A percentile compares a stretch with the other conserved stretches of the same genome.
These are phyloP conservation scores for Nakaseomyces sp. DNA, from an alignment of 1,139 yeast species.

Conservation along the genomic window DNA sequence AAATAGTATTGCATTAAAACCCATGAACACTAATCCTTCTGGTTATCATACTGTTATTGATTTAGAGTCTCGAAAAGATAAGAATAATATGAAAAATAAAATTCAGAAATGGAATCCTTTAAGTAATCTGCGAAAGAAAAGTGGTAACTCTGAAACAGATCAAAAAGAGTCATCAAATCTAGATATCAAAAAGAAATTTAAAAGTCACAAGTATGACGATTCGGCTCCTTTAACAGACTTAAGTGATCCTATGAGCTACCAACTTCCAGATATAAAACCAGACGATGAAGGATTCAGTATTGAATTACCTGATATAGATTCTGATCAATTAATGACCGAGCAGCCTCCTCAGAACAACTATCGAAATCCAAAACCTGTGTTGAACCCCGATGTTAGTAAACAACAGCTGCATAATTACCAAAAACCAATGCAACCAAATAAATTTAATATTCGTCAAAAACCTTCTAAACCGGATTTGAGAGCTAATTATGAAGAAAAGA, in stretches of 20 bases:
- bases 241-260: conserved; percentile 16
- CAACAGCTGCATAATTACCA: background rate
- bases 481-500: background rate
- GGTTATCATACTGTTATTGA: conserved; percentile 24
- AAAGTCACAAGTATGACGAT: conserved; percentile 6
- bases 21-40: conserved; percentile 1
- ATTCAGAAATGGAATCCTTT: conserved; percentile 26
- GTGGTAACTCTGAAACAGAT: conserved; percentile 8
- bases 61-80: conserved; percentile 6
- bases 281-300: conserved; percentile 22
- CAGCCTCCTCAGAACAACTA: background rate
- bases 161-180: background rate
- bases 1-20: conserved; percentile 7
- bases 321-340: background rate
- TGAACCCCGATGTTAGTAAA: background rate
- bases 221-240: conserved; percentile 10
- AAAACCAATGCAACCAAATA: background rate
- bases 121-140: conserved; percentile 22
- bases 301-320: conserved; percentile 17
- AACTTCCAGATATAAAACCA: conserved; percentile 23
- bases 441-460: conserved; percentile 3
- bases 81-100: conserved; percentile 20
- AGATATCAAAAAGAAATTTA: background rate
- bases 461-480: background rate
- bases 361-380: background rate